Percentiles rank a stretch among this genome's conserved stretches.
Conservation (phyloP, 1,139 yeast species). For the Scheffersomyces insectosa region DNA sequence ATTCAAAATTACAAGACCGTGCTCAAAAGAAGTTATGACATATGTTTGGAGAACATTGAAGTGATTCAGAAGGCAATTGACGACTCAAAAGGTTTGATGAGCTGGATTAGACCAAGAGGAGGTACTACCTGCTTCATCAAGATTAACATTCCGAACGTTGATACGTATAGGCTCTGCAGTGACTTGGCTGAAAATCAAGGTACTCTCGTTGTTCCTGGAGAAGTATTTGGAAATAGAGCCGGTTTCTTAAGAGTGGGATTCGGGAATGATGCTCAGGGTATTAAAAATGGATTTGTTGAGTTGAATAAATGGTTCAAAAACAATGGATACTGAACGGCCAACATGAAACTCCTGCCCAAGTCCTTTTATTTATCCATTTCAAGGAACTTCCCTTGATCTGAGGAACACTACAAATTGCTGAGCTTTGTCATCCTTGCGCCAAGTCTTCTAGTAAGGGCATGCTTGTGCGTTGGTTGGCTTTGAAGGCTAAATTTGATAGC, state of each 20-base stretch:
- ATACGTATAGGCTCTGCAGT: constrained; percentile 34
- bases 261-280: constrained; percentile 41
- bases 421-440: too few relatives aligned
- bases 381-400: too few relatives aligned
- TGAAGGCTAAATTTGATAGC: too few relatives aligned
- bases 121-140: constrained; percentile 52
- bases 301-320: neutral
- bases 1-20: constrained; percentile 33
- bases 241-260: constrained; percentile 53
- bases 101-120: constrained; percentile 47
- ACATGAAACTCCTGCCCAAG: too few relatives aligned
- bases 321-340: neutral
- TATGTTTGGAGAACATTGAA: constrained; percentile 39
- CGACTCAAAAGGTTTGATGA: constrained; percentile 29
- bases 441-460: too few relatives aligned
- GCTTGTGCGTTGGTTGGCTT: too few relatives aligned
- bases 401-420: too few relatives aligned
- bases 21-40: constrained; percentile 36
- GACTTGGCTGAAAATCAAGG: constrained; percentile 35
- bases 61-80: constrained; percentile 35
- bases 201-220: constrained; percentile 54
- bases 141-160: constrained; percentile 25
- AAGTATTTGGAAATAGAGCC: constrained; percentile 38
- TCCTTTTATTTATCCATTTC: too few relatives aligned
- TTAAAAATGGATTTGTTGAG: constrained; percentile 6